Evolutionary conservation across 2,329 filamentous ascomycete species (phyloP).

Genomic region (Xylariaceae sp.): DNA sequence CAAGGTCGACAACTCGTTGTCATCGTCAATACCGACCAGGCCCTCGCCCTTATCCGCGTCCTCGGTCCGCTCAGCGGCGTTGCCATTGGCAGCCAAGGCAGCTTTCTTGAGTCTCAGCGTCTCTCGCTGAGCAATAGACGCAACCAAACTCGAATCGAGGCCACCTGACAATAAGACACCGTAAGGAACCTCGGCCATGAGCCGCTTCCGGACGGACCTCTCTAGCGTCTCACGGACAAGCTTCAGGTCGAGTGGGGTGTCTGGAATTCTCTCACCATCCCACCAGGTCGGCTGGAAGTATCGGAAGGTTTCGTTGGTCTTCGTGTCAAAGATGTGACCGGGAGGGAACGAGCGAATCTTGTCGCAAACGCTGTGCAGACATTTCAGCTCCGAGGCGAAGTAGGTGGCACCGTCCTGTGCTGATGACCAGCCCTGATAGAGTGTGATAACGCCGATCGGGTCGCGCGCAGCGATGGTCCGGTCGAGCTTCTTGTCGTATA

Average conservation of each 20-base stretch:
- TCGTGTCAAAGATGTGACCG: conserved; percentile 94
- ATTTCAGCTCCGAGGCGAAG: conserved; percentile 98
- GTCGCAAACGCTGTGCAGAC: conserved; percentile 89
- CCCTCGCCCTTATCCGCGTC: conserved; percentile 67
- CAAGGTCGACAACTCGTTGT: conserved; percentile 84
- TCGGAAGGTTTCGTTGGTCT: conserved; percentile 78
- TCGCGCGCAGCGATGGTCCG: conserved; percentile 92
- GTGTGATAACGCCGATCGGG: conserved; percentile 94
- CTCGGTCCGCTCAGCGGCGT: conserved; percentile 43
- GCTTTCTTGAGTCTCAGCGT: conserved; percentile 75
- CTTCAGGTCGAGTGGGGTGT: conserved; percentile 81
- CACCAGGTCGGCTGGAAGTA: conserved; percentile 96
- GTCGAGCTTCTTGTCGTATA: conserved; percentile 94
- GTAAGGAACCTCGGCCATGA: conserved; percentile 99
- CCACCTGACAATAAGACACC: conserved; percentile 94
- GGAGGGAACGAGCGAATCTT: conserved; percentile 93
- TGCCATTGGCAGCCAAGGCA: conserved; percentile 54
- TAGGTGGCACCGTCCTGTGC: conserved; percentile 82
- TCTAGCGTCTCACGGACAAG: conserved; percentile 80
- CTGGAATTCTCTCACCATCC: conserved; percentile 78
- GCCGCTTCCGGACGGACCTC: conserved; percentile 88
- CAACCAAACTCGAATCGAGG: conserved; percentile 92
- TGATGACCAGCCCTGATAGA: conserved; percentile 93
- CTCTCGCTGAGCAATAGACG: conserved; percentile 93
- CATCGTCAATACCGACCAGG: conserved; percentile 91